Base-by-base conservation (phyloP, 352 stramenopile species). In the Pythium plurisporium region DNA sequence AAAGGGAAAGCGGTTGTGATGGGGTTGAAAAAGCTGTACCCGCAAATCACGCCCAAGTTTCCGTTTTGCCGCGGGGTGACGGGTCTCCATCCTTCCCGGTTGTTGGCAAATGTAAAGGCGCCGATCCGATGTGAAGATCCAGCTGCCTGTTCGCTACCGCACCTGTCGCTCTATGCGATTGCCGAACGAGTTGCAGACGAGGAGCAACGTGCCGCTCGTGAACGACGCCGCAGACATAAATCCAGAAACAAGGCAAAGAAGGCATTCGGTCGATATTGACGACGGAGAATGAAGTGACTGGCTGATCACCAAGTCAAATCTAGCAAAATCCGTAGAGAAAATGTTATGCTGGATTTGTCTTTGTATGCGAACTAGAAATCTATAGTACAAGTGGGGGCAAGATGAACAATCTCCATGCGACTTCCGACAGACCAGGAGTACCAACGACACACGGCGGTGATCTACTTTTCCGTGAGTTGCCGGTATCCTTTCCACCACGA, bases 391-490 rank as follows among this genome's bases (percentile, higher is more conserved):
- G 42, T 22, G 20, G 14, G 15, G 38, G 38, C 27, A 34, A 48
- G 5, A 41, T 41, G 14, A 22, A n/a, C 34, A 41, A 41, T n/a
- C n/a, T n/a, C n/a, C n/a, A n/a, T n/a, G n/a, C n/a, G n/a, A n/a
- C n/a, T n/a, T n/a, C n/a, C n/a, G n/a, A n/a, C n/a, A n/a, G n/a
- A n/a, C n/a, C n/a, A n/a, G n/a, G n/a, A n/a, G n/a, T n/a, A n/a
- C n/a, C n/a, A n/a, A n/a, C n/a, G n/a, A n/a, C n/a, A n/a, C n/a
- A 12, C 8, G 40, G 10, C 23, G 44, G 17, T 38, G 25, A 22
- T 38, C 43, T 86, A 96, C 69, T 98, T 98, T 69, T 94, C 95
- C 5, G 82, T 97, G 27, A 98, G 79, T 62, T 94, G 85, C 19
- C 92, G 83, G 53, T 89, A 97, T 19, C 89, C 92, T 65, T 91